A percentile compares a stretch with the other conserved stretches of the same genome.
Evolutionary conservation across 1,139 yeast species (phyloP).

Genomic region (Arxiozyma heterogenica): DNA sequence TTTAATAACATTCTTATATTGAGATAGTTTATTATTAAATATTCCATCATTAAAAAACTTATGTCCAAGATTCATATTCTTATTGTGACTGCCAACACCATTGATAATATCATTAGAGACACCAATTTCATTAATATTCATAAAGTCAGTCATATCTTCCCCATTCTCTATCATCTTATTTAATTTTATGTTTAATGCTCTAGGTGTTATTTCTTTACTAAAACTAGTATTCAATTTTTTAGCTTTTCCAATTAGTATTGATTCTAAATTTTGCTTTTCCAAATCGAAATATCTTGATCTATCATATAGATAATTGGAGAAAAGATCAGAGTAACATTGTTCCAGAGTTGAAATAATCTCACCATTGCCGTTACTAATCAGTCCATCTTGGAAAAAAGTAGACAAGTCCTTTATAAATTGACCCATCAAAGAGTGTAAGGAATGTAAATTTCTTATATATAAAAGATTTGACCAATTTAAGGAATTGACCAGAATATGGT

Average conservation of each 20-base stretch:
- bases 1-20: slow-evolving; percentile 35
- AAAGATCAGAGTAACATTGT: slow-evolving; percentile 62
- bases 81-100: not conserved
- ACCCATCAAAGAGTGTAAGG: slow-evolving; percentile 52
- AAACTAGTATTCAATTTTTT: slow-evolving; percentile 44
- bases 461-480: slow-evolving; percentile 60
- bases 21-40: slow-evolving; percentile 29
- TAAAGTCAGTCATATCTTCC: slow-evolving; percentile 4
- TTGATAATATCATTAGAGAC: not conserved
- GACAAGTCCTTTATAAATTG: slow-evolving; percentile 59
- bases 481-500: slow-evolving; percentile 54
- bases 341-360: slow-evolving; percentile 42
- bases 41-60: slow-evolving; percentile 1
- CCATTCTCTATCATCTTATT: slow-evolving; percentile 15
- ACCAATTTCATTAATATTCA: slow-evolving; percentile 7
- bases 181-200: slow-evolving; percentile 37
- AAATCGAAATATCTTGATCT: slow-evolving; percentile 54
- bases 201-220: slow-evolving; percentile 43
- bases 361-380: slow-evolving; percentile 13
- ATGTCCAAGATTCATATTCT: not conserved
- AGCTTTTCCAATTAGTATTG: slow-evolving; percentile 44
- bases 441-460: slow-evolving; percentile 67
- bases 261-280: slow-evolving; percentile 65
- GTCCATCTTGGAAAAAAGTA: slow-evolving; percentile 39
- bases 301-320: slow-evolving; percentile 61